Evolutionary conservation across 805 yeast species (phyloP).

Genomic region (Ogataea siamensis): DNA sequence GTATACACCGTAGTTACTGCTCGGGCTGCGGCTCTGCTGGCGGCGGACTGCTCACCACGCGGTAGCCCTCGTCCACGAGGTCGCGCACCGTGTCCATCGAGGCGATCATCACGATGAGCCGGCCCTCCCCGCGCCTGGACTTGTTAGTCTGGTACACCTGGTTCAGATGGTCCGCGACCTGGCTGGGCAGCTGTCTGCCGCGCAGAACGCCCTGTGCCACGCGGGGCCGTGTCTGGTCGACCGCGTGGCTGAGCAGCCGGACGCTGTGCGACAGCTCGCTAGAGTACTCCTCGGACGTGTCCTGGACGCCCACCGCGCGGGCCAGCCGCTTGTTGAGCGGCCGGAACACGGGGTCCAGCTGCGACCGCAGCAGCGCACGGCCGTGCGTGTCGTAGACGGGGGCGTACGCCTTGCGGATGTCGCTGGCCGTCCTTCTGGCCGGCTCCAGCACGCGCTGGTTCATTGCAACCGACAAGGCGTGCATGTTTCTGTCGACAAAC

Average conservation of each 20-base stretch:
- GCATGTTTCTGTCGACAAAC: constrained; percentile 35
- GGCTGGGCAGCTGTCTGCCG: constrained; percentile 35
- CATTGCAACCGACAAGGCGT: constrained; percentile 30
- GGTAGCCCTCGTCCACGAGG: constrained; percentile 21
- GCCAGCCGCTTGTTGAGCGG: constrained; percentile 61
- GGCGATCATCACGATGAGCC: constrained; percentile 33
- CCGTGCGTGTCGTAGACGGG: constrained; percentile 57
- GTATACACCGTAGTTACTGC: background rate
- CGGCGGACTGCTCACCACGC: constrained; percentile 14
- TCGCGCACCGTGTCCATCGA: constrained; percentile 33
- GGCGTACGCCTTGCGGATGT: constrained; percentile 48
- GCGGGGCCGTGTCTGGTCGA: constrained; percentile 38
- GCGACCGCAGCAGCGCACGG: constrained; percentile 59
- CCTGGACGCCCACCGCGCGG: constrained; percentile 33
- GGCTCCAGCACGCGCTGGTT: constrained; percentile 43
- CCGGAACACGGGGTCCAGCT: constrained; percentile 57
- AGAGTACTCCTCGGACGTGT: constrained; percentile 24
- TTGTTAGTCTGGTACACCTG: constrained; percentile 40
- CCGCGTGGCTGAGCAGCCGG: constrained; percentile 40
- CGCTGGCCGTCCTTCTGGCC: constrained; percentile 44
- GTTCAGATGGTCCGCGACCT: constrained; percentile 35
- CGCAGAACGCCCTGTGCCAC: constrained; percentile 28
- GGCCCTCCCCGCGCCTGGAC: constrained; percentile 38
- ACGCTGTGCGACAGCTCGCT: constrained; percentile 60
- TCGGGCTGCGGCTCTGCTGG: constrained; percentile 2